phyloP scores from a whole-genome alignment of 1,139 yeast genomes.

The Blastobotrys buckinghamii region DNA sequence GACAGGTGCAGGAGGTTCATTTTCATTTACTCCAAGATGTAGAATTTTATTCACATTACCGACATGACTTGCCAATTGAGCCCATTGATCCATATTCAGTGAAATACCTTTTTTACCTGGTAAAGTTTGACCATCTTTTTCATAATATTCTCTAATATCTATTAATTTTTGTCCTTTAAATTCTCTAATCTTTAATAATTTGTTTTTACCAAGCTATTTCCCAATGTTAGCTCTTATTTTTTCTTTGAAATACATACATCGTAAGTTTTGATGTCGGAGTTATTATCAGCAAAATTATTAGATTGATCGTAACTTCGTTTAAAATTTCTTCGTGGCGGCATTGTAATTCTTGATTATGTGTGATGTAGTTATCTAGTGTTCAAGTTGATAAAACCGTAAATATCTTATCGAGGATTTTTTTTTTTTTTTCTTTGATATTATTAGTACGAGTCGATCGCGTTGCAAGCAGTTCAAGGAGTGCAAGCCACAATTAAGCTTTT shows the following conservation, averaged over 20 bases:
- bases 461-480: too few relatives aligned
- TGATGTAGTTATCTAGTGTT: too few relatives aligned
- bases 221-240: not conserved
- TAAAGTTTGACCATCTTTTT: slow-evolving; percentile 50
- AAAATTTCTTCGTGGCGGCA: slow-evolving; percentile 1
- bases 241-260: not conserved
- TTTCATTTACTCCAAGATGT: slow-evolving; percentile 31
- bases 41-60: slow-evolving; percentile 45
- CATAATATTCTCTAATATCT: slow-evolving; percentile 77
- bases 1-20: not conserved
- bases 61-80: slow-evolving; percentile 44
- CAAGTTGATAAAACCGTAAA: too few relatives aligned
- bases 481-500: too few relatives aligned
- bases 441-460: too few relatives aligned
- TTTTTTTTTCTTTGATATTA: too few relatives aligned
- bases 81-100: slow-evolving; percentile 66
- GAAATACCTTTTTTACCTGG: slow-evolving; percentile 90
- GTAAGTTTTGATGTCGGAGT: not conserved
- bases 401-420: too few relatives aligned
- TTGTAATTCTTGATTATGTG: not conserved
- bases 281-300: not conserved
- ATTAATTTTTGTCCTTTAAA: slow-evolving; percentile 61
- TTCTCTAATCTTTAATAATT: slow-evolving; percentile 63
- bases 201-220: slow-evolving; percentile 53
- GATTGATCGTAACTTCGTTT: not conserved